Base-by-base conservation (phyloP, 371 early-diverging fungal species). In the Polyrhizophydium stewartii region DNA sequence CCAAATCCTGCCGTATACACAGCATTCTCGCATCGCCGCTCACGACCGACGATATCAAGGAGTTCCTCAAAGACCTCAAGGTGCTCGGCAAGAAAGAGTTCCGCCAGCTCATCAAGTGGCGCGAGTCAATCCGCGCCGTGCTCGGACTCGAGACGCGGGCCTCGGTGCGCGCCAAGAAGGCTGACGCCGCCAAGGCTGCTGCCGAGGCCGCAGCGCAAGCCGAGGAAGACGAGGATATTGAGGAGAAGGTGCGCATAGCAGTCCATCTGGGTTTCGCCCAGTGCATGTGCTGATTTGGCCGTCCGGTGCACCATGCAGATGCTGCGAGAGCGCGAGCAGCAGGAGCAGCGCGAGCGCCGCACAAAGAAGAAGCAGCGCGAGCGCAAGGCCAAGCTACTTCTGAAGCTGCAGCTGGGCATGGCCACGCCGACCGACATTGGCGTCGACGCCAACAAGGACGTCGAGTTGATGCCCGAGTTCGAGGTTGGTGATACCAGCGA, bases 1-100 rank as follows among this genome's bases (percentile, higher is more conserved):
- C n/a, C n/a, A n/a, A n/a, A n/a, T n/a, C n/a, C n/a, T n/a, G n/a
- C n/a, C n/a, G n/a, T n/a, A n/a, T n/a, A 35, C 13, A 13, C 35
- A 35, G 35, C 7, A 47, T 47, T 16, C 3, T 7, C 28, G 49
- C 3, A 3, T 47, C 49, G 55, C 76, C 83, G 16, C 74, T 81
- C 31, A 94, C 95, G 2, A 89, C 88, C 0, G 85, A 87, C 43
- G 93, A 92, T 61, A 86, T 97, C 65, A 77, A 84, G 69, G 69
- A 76, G 10, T 85, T 85, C 60, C 89, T 87, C 72, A 78, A 83
- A 58, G 98, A 98, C 84, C 80, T 98, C 67, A 89, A 91, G 67
- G 92, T 96, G 2, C 79, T 98, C 21, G 95, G 95, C 46, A 92
- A 91, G 68, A 85, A 86, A 72, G 98, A 98, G 61, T 96, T 96